Conservation (phyloP, 108 stramenopile genomes). For the Mayamaea pseudoterrestris region DNA sequence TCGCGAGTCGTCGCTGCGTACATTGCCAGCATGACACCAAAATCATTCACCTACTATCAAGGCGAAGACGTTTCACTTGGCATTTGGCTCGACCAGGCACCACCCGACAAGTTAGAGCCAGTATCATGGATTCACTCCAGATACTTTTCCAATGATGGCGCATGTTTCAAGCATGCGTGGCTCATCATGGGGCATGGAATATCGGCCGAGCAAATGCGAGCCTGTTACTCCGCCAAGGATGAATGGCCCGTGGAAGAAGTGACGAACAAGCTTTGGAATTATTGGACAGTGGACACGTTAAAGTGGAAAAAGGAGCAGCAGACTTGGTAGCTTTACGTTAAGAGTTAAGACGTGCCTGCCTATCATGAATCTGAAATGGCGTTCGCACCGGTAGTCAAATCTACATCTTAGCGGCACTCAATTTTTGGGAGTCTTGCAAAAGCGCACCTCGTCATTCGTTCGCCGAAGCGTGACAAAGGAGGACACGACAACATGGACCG, state of each 20-base stretch:
- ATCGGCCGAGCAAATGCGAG: conserved; percentile 2
- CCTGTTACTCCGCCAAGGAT: background rate
- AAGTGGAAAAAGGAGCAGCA: too few relatives aligned
- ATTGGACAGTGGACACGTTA: too few relatives aligned
- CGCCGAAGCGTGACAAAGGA: too few relatives aligned
- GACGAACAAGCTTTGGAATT: background rate
- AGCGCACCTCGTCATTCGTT: too few relatives aligned
- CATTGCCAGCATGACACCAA: conserved; percentile 10
- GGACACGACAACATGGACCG: too few relatives aligned
- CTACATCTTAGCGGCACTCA: too few relatives aligned
- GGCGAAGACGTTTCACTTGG: conserved; percentile 39
- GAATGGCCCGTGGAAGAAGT: background rate
- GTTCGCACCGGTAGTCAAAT: too few relatives aligned
- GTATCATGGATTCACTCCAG: conserved; percentile 5
- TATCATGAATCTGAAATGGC: too few relatives aligned
- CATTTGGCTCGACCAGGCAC: conserved; percentile 31
- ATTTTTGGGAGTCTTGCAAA: too few relatives aligned
- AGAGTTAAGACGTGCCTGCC: too few relatives aligned
- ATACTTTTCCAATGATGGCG: conserved; percentile 2
- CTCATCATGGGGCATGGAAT: conserved; percentile 4
- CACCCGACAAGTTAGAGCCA: too few relatives aligned
- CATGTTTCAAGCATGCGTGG: background rate
- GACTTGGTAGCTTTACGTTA: too few relatives aligned
- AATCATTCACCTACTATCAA: conserved; percentile 17
- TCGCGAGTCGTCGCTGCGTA: conserved; percentile 16